Percentiles rank a stretch among this genome's conserved stretches.
Conservation (phyloP, 306 rosid genomes). For the Cucumis cinereus region DNA sequence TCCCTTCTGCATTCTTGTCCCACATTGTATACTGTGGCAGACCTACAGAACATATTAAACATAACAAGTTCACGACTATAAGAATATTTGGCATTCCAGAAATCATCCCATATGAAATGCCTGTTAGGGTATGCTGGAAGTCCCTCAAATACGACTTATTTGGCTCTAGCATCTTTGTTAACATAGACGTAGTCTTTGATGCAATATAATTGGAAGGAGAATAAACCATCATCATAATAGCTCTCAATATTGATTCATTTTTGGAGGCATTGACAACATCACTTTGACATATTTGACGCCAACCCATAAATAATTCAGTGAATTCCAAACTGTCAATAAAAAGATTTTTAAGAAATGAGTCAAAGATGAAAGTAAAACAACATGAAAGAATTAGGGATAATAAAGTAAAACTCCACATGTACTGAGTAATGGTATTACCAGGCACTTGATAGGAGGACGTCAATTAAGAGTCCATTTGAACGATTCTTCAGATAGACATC, state of each 20-base stretch:
- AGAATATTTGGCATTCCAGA: conserved; percentile 34
- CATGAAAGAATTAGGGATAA: not conserved
- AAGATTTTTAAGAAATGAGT: not conserved
- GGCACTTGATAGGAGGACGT: conserved; percentile 50
- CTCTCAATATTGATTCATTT: conserved; percentile 52
- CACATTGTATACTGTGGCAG: conserved; percentile 33
- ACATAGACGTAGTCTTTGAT: conserved; percentile 36
- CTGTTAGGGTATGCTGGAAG: conserved; percentile 26
- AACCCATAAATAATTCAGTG: conserved; percentile 33
- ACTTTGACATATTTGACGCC: conserved; percentile 35
- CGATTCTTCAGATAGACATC: conserved; percentile 28
- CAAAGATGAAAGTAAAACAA: not conserved
- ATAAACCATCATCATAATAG: conserved; percentile 70
- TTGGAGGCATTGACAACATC: conserved; percentile 39
- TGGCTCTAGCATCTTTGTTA: conserved; percentile 30
- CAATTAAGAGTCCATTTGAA: conserved; percentile 29
- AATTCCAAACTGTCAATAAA: conserved; percentile 40
- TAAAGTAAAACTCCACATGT: conserved; percentile 1
- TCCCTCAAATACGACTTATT: conserved; percentile 24
- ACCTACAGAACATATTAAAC: conserved; percentile 41
- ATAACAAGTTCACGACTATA: conserved; percentile 36
- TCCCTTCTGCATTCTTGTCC: conserved; percentile 27
- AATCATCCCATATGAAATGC: conserved; percentile 30
- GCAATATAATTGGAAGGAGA: conserved; percentile 70
- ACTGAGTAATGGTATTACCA: conserved; percentile 38